Evolutionary conservation across 1,284 basidiomycete species (phyloP), one percentile per base, ranked within the genome.

Genomic region (Ganoderma resinaceum): DNA sequence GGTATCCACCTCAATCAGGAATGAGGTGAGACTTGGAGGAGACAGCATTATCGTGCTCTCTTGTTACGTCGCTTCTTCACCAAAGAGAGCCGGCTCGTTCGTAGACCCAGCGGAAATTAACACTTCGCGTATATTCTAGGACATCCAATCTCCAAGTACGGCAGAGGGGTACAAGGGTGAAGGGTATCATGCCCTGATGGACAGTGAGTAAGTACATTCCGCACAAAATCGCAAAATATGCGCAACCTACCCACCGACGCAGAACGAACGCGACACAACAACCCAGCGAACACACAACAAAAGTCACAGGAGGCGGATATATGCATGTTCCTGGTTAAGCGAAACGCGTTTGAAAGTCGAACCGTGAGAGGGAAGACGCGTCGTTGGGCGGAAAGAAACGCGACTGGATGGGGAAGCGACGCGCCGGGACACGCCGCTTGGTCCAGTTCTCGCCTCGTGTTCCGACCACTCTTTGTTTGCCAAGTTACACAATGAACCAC

Each of bases 381-480:
- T 29, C 8, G 37, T 31, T 20, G 33, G 35, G 35, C 31, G 31
- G 59, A 61, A 49, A 49, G 26, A 18, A 55, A 53, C 46, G 43
- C 31, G 29, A 53, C 14, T 49, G 31, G 46, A 29, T 49, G 35
- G 61, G 26, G 26, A 61, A 33, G 33, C 55, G 63, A 57, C 66
- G 64, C 67, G 67, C 65, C 46, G 35, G 38, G n/a, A 49, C 67
- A 68, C 67, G 67, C 67, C 67, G 67, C 63, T 68, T 65, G 55
- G 33, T 65, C 62, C 66, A 60, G 66, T 49, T 49, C 61, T 43
- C 58, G 68, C 71, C 71, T 72, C 71, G 71, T 72, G 71, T 66
- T 60, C 26, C 66, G 66, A 59, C 42, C 62, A 40, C 66, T 68
- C 68, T 72, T 68, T 64, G 66, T 68, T 68, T 63, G 63, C 55